Conservation (phyloP, 2,329 filamentous ascomycete species). For the Fusarium fujikuroi region DNA sequence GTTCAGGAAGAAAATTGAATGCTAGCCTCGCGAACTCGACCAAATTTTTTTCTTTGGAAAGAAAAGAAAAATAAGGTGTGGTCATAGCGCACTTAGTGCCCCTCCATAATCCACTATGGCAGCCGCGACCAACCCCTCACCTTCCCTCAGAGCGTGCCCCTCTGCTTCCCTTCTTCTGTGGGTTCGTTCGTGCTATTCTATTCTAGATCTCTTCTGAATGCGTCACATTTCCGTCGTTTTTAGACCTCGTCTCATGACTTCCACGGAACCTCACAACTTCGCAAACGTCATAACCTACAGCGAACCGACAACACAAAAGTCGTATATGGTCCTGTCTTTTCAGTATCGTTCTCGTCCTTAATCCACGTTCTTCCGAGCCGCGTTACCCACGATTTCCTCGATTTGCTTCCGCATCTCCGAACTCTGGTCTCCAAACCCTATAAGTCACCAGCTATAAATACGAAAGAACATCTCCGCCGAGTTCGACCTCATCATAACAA, state of each 20-base stretch:
- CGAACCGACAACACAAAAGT: neutral
- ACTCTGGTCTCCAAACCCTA: neutral
- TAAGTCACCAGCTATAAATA: neutral
- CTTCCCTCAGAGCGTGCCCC: slow-evolving; percentile 19
- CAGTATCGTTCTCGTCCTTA: neutral
- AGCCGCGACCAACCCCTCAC: slow-evolving; percentile 32
- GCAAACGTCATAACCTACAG: slow-evolving; percentile 1
- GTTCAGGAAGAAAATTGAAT: slow-evolving; percentile 48
- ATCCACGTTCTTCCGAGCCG: neutral
- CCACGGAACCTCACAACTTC: neutral
- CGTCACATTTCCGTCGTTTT: slow-evolving; percentile 31
- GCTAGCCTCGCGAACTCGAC: slow-evolving; percentile 43
- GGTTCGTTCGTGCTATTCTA: slow-evolving; percentile 15
- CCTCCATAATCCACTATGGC: slow-evolving; percentile 45
- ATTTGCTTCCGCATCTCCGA: slow-evolving; percentile 33
- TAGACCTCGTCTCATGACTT: slow-evolving; percentile 14
- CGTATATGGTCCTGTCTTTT: slow-evolving; percentile 1
- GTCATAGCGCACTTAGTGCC: slow-evolving; percentile 47
- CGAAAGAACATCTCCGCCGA: neutral
- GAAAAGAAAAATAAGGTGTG: slow-evolving; percentile 45
- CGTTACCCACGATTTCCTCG: slow-evolving; percentile 8
- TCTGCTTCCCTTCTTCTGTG: slow-evolving; percentile 16
- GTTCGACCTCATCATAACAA: neutral
- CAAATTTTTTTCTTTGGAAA: slow-evolving; percentile 48
- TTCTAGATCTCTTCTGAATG: slow-evolving; percentile 28